A percentile compares a stretch with the other conserved stretches of the same genome.
Conservation (phyloP, 2,329 filamentous ascomycete genomes). For the Ophiostoma novo-ulmi region DNA sequence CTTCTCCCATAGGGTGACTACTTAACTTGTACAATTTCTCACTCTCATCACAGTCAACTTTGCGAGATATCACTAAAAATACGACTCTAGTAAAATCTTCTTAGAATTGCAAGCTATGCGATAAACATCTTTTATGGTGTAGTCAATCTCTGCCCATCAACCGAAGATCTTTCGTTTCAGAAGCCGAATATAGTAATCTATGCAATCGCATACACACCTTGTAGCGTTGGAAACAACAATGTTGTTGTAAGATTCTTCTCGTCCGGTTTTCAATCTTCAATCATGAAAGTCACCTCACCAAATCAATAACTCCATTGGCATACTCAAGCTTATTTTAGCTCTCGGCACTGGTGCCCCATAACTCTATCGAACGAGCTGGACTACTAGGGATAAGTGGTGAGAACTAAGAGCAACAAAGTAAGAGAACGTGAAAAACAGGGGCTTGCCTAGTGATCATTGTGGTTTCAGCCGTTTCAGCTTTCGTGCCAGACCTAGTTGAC, state of each 20-base stretch:
- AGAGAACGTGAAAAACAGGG: constrained; percentile 1
- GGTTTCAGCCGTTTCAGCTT: constrained; percentile 26
- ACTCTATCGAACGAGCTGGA: background rate
- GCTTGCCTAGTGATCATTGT: constrained; percentile 14
- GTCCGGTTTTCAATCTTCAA: background rate
- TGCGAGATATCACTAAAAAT: background rate
- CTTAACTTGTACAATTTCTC: background rate
- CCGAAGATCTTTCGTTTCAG: background rate
- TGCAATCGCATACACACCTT: background rate
- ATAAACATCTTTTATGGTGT: background rate
- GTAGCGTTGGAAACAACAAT: background rate
- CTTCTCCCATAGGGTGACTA: background rate
- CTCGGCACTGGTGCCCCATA: background rate
- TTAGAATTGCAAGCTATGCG: background rate
- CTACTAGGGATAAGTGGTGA: background rate
- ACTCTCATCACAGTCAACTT: background rate
- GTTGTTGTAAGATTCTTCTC: background rate
- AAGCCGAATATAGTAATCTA: background rate
- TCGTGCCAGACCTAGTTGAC: background rate
- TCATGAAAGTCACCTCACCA: no score
- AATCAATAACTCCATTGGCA: background rate
- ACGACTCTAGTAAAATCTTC: background rate
- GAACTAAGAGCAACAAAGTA: background rate
- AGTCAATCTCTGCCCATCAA: background rate
- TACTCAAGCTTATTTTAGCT: constrained; percentile 2